phyloP scores from a whole-genome alignment of 2,329 filamentous ascomycete species.

The Cladosporium halotolerans region DNA sequence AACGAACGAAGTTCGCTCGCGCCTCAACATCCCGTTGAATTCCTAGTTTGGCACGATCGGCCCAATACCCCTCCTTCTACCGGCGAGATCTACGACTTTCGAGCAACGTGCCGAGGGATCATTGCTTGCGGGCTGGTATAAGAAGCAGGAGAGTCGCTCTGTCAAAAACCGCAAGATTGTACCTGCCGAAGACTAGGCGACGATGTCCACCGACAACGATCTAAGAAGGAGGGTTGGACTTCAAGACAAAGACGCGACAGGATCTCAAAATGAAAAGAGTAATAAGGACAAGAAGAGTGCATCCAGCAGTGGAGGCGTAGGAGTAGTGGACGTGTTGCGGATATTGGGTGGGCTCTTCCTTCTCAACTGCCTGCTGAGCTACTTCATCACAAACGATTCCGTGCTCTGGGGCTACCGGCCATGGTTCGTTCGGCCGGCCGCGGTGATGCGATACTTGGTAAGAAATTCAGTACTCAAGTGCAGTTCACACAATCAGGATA shows the following conservation, averaged over 20 bases:
- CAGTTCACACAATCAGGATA: background rate
- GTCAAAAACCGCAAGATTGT: too few relatives aligned
- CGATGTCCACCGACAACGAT: background rate
- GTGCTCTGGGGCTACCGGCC: slow-evolving; percentile 63
- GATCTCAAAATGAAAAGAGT: background rate
- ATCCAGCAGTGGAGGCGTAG: slow-evolving; percentile 1
- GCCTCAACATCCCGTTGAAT: too few relatives aligned
- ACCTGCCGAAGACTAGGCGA: background rate
- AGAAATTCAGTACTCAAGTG: slow-evolving; percentile 21
- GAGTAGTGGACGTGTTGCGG: slow-evolving; percentile 28
- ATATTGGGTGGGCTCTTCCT: slow-evolving; percentile 30
- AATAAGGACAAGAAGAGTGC: background rate
- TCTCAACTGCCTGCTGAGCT: slow-evolving; percentile 32
- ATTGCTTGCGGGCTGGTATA: too few relatives aligned
- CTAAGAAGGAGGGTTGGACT: background rate
- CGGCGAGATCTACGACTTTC: too few relatives aligned
- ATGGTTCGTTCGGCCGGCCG: slow-evolving; percentile 54
- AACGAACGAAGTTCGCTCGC: too few relatives aligned
- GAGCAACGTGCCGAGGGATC: too few relatives aligned
- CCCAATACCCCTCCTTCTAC: too few relatives aligned
- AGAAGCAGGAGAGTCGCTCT: too few relatives aligned
- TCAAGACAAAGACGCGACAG: background rate
- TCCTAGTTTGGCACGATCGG: too few relatives aligned
- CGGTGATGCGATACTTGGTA: slow-evolving; percentile 58
- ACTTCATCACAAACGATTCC: slow-evolving; percentile 40